Conservation (phyloP, 2,329 filamentous ascomycete genomes). For the Trichoderma sp. region DNA sequence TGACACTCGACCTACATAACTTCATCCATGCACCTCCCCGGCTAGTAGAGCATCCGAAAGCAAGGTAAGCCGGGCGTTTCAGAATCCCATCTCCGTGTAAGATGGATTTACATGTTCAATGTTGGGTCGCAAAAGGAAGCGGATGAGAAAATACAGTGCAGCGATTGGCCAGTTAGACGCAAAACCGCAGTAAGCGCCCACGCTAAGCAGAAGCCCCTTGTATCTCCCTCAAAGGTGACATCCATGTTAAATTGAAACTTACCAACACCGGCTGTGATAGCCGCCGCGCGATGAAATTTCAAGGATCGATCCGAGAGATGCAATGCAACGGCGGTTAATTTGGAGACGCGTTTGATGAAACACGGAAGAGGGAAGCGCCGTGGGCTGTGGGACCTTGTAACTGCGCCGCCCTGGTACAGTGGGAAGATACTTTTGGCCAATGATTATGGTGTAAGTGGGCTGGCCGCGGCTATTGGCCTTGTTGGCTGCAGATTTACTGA, state of each 20-base stretch:
- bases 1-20: neutral
- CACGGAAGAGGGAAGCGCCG: constrained; percentile 7
- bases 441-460: neutral
- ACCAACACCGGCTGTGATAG: neutral
- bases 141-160: neutral
- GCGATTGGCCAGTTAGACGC: constrained; percentile 4
- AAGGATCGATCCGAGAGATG: neutral
- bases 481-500: neutral
- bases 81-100: neutral
- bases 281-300: neutral
- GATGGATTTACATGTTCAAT: neutral
- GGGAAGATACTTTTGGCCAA: neutral
- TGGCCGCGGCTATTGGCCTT: neutral
- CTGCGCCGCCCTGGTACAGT: neutral
- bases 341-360: constrained; percentile 5
- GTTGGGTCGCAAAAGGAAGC: neutral
- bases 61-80: neutral
- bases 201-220: neutral
- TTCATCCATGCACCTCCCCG: neutral
- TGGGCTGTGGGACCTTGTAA: neutral
- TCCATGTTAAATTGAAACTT: neutral
- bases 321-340: neutral
- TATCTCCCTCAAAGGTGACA: neutral
- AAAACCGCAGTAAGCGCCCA: constrained; percentile 3
- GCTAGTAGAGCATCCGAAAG: neutral